A percentile compares a stretch with the other conserved stretches of the same genome.
Evolutionary conservation across 2,329 filamentous ascomycete genomes (phyloP).

Genomic region (Aureobasidium melanogenum): DNA sequence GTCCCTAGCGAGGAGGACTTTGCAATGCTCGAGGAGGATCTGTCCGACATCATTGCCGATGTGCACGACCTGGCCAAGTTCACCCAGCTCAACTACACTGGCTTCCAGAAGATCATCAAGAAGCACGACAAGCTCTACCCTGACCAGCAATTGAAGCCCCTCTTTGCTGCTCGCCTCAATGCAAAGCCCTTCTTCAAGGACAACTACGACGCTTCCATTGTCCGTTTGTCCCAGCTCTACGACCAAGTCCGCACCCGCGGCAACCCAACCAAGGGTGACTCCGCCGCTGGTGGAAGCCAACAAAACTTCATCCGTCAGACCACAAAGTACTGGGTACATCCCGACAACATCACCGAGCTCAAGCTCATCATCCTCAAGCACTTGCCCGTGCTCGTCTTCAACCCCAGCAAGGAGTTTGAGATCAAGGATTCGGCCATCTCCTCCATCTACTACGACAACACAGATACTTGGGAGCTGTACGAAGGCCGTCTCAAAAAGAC

Average conservation of each 20-base stretch:
- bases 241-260: constrained; percentile 89
- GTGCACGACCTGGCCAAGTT: constrained; percentile 98
- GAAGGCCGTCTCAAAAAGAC: constrained; percentile 93
- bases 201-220: constrained; percentile 93
- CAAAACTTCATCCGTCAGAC: constrained; percentile 95
- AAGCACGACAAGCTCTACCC: constrained; percentile 58
- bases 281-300: constrained; percentile 80
- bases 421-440: constrained; percentile 86
- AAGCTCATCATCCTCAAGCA: constrained; percentile 98
- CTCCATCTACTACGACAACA: constrained; percentile 97
- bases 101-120: constrained; percentile 99
- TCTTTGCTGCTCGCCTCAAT: constrained; percentile 91
- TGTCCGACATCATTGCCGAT: constrained; percentile 97
- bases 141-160: constrained; percentile 87
- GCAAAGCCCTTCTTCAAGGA: constrained; percentile 98
- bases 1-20: constrained; percentile 82
- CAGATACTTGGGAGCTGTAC: constrained; percentile 88
- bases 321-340: constrained; percentile 99
- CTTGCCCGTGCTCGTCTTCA: constrained; percentile 93
- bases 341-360: constrained; percentile 94
- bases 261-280: constrained; percentile 86
- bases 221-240: constrained; percentile 90
- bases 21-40: constrained; percentile 81
- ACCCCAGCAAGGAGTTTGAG: constrained; percentile 93
- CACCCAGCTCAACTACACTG: constrained; percentile 95